Base-by-base conservation (phyloP, 2,329 filamentous ascomycete genomes). In the Colletotrichum lentis region DNA sequence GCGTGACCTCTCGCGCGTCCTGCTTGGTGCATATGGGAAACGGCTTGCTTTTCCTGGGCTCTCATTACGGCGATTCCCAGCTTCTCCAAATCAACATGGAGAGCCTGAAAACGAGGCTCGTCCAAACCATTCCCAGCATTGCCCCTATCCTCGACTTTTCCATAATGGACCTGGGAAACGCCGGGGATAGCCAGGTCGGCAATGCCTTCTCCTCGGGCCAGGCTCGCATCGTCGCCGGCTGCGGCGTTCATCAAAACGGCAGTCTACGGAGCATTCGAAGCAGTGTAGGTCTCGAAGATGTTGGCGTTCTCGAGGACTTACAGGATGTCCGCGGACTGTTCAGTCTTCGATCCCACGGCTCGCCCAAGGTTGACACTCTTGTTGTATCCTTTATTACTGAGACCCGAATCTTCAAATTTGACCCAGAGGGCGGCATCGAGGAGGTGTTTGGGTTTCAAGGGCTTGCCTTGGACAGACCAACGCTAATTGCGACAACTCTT, bases 151-250 rank as follows among this genome's bases (percentile, higher is more conserved):
- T 98, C 46, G 96, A 99, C 76, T 97, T 99, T 73, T 90, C 92
- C 1, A 88, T 99, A 18, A 97, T 98, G 93, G 96, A 98, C 74
- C 91, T 98, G 85, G 95, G 94, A 0, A 94, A 93, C 73, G 90
- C 92, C 68, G 90, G 90, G 24, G 91, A 96, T 71, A 88, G 85
- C 10, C 90, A 93, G 66, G 79, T 83, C 20, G 91, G 90, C 3
- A 96, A 96, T 74, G 92, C 96, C 70, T 99, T 97, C 75, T 97
- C 94, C 0, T 97, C 95, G 0, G 96, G 96, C 0, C 95, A 99
- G 79, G 94, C 96, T 53, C 88, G 94, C 46, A 92, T 99, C 69
- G 93, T 99, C 12, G 94, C 95, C 2, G 95, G 94, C 0, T 97
- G 94, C 63, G 96, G 96, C 35, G 94, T 92, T 0, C 96, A 93